These are phyloP conservation scores for Jatropha curcas DNA, from an alignment of 345 rosid genomes.

Conservation along the genomic window DNA sequence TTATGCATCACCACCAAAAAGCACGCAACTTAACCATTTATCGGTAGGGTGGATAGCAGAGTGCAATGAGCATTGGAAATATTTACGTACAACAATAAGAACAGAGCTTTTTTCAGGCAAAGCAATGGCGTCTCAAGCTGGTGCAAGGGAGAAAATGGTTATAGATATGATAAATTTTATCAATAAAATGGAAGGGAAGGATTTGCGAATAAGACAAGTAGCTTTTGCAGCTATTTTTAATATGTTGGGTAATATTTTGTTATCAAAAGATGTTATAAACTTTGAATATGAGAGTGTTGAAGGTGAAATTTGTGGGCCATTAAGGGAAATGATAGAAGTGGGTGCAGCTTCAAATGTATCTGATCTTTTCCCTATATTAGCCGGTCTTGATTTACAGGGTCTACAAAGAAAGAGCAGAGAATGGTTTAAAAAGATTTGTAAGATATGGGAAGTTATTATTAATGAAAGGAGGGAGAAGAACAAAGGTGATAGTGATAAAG, in stretches of 20 bases:
- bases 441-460: constrained; percentile 17
- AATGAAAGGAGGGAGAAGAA: constrained; percentile 13
- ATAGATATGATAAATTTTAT: constrained; percentile 24
- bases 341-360: constrained; percentile 36
- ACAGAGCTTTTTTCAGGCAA: constrained; percentile 29
- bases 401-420: constrained; percentile 19
- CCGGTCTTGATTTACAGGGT: constrained; percentile 26
- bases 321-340: constrained; percentile 15
- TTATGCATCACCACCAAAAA: constrained; percentile 24
- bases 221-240: constrained; percentile 30
- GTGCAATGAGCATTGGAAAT: constrained; percentile 34
- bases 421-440: constrained; percentile 1
- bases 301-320: constrained; percentile 24
- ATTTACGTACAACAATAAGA: constrained; percentile 20
- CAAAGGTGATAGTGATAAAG: background rate
- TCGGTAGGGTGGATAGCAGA: constrained; percentile 29
- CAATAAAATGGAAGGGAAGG: constrained; percentile 28
- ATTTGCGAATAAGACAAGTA: constrained; percentile 27
- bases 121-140: constrained; percentile 25
- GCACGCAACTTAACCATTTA: constrained; percentile 20
- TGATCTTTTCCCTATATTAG: constrained; percentile 31
- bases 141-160: constrained; percentile 18
- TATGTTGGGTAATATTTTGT: constrained; percentile 27
- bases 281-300: constrained; percentile 19
- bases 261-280: constrained; percentile 30